These are phyloP conservation scores for Claviceps sp. DNA, from an alignment of 2,329 filamentous ascomycete genomes.

Conservation along the genomic window DNA sequence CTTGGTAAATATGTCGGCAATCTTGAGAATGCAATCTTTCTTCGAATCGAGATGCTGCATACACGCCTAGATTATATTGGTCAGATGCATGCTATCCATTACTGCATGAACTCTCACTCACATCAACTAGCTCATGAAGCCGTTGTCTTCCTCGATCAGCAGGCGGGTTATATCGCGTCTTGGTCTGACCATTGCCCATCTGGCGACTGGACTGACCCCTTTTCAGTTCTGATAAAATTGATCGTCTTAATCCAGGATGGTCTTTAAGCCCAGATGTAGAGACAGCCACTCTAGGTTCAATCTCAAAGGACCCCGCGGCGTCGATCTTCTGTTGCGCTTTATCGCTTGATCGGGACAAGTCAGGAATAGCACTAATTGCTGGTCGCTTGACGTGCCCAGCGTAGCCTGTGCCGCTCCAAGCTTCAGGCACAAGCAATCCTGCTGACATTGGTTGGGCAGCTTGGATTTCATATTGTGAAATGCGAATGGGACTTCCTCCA, in stretches of 20 bases:
- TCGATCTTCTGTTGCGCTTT: neutral
- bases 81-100: neutral
- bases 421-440: neutral
- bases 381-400: neutral
- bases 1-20: constrained; percentile 2
- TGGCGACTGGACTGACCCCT: neutral
- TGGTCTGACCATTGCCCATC: neutral
- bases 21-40: neutral
- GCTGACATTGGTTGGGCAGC: neutral
- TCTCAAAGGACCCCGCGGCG: neutral
- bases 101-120: neutral
- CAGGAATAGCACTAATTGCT: neutral
- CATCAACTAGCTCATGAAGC: constrained; percentile 4
- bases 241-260: neutral
- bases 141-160: constrained; percentile 1
- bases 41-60: constrained; percentile 3
- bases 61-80: neutral
- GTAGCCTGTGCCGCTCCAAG: neutral
- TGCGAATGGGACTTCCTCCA: constrained; percentile 3
- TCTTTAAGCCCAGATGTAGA: neutral
- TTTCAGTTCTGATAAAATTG: constrained; percentile 1
- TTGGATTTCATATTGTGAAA: neutral
- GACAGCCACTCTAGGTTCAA: neutral
- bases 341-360: neutral
- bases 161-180: neutral